phyloP scores from a whole-genome alignment of 2,329 filamentous ascomycete species.

The Diaporthe sp. region DNA sequence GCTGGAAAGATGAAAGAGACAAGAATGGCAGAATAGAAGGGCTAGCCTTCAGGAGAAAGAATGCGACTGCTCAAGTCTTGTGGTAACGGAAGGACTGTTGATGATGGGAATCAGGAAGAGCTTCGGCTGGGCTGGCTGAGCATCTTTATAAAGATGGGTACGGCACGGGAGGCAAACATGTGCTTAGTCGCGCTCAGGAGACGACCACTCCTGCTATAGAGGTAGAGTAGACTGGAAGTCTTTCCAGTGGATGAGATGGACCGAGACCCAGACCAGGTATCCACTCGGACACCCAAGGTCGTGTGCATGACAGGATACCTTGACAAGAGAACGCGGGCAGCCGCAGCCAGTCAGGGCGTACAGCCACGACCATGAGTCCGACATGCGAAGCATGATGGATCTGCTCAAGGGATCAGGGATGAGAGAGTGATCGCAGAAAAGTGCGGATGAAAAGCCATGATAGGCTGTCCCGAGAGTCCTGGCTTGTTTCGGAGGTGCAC shows the following conservation, averaged over 20 bases:
- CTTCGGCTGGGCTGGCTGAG: constrained; percentile 25
- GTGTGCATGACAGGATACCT: constrained; percentile 47
- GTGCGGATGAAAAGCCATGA: constrained; percentile 44
- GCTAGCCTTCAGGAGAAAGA: constrained; percentile 55
- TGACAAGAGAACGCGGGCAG: constrained; percentile 45
- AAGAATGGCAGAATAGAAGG: constrained; percentile 47
- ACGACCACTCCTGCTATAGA: constrained; percentile 4
- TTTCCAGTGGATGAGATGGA: constrained; percentile 40
- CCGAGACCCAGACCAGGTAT: constrained; percentile 39
- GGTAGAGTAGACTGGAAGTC: neutral
- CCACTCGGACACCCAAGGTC: constrained; percentile 43
- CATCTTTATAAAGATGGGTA: constrained; percentile 44
- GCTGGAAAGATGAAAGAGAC: constrained; percentile 51
- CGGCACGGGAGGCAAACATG: constrained; percentile 37
- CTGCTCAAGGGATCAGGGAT: constrained; percentile 49
- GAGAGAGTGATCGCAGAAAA: constrained; percentile 42
- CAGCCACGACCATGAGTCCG: constrained; percentile 51
- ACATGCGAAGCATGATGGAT: constrained; percentile 58
- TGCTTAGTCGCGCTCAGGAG: constrained; percentile 5
- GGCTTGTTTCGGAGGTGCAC: constrained; percentile 53
- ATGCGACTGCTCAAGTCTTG: constrained; percentile 52
- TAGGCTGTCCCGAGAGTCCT: constrained; percentile 48
- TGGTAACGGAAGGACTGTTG: constrained; percentile 46
- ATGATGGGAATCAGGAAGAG: constrained; percentile 35
- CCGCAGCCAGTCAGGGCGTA: constrained; percentile 53